A percentile compares a stretch with the other conserved stretches of the same genome.
These are phyloP conservation scores for Wallacemonas rigidus DNA, from an alignment of 208 protist species.

Conservation along the genomic window DNA sequence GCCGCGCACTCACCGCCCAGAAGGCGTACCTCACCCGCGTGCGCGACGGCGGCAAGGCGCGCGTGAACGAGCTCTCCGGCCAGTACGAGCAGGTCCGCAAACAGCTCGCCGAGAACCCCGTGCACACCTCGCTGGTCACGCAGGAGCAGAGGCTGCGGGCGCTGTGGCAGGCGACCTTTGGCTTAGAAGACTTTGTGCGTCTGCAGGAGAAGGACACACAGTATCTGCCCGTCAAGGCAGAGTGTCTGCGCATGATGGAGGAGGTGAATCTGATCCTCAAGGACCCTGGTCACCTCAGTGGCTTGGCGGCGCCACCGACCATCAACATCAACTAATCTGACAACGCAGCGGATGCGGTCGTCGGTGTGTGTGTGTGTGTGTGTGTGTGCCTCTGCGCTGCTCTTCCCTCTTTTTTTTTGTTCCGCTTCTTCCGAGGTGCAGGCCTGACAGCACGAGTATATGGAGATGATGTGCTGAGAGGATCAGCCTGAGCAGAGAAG, in stretches of 20 bases:
- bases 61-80: conserved; percentile 62
- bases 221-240: conserved; percentile 80
- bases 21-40: conserved; percentile 61
- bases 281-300: conserved; percentile 44
- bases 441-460: too few relatives aligned
- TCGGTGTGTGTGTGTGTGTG: neutral
- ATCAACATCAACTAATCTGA: conserved; percentile 24
- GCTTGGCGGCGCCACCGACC: conserved; percentile 20
- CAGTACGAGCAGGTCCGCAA: conserved; percentile 58
- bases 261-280: conserved; percentile 85
- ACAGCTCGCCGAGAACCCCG: conserved; percentile 50
- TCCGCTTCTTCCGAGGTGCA: too few relatives aligned
- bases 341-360: too few relatives aligned
- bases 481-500: too few relatives aligned
- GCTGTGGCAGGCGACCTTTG: conserved; percentile 87
- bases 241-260: conserved; percentile 82
- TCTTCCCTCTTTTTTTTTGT: conserved; percentile 12
- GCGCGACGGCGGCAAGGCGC: conserved; percentile 73
- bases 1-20: conserved; percentile 47
- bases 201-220: conserved; percentile 90
- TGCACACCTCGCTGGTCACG: conserved; percentile 56
- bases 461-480: too few relatives aligned
- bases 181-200: conserved; percentile 88
- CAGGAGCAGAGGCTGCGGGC: conserved; percentile 87
- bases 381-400: conserved; percentile 1